A percentile compares a stretch with the other conserved stretches of the same genome.
Evolutionary conservation across 2,329 filamentous ascomycete genomes (phyloP).

Genomic region (Colletotrichum agaves): DNA sequence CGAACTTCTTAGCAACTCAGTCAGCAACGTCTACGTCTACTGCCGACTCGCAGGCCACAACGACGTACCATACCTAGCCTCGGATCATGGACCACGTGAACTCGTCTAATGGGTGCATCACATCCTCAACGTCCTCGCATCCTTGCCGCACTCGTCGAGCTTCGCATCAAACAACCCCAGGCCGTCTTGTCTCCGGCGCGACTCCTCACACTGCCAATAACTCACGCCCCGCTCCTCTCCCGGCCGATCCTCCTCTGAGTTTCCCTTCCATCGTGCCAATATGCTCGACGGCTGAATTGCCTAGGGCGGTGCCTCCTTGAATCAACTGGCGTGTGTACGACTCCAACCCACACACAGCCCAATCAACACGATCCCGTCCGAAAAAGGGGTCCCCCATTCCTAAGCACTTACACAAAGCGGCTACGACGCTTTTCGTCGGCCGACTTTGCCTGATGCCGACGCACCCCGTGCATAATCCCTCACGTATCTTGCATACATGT

Average conservation of each 20-base stretch:
- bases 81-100: no score
- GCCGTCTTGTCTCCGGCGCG: neutral
- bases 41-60: no score
- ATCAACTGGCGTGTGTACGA: neutral
- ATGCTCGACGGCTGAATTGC: slow-evolving; percentile 15
- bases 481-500: neutral
- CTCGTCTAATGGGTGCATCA: no score
- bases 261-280: neutral
- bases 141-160: no score
- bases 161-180: no score
- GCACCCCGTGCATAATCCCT: neutral
- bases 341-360: neutral
- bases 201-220: neutral
- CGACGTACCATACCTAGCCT: no score
- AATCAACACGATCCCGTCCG: neutral
- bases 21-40: no score
- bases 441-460: neutral
- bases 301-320: no score
- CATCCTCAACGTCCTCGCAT: no score
- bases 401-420: neutral
- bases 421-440: neutral
- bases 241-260: neutral
- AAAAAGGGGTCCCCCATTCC: neutral
- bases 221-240: neutral
- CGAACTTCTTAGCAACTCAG: no score